Evolutionary conservation across 495 filamentous ascomycete species (phyloP), one percentile per base, ranked within the genome.

Genomic region (Trichoderma orchidacearum): DNA sequence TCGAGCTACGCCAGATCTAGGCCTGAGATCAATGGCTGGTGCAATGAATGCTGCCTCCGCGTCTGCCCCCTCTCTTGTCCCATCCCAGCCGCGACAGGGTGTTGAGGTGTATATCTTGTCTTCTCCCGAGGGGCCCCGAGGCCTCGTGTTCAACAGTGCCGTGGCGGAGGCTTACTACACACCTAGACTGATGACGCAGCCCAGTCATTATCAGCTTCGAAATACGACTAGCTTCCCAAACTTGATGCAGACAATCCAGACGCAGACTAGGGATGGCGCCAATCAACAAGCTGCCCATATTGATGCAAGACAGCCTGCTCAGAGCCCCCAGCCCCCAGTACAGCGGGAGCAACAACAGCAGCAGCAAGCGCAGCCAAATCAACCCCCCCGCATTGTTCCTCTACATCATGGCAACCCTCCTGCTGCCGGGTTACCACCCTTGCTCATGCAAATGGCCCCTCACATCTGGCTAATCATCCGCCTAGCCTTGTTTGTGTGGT

Each of bases 401-500:
- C 34, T 30, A 15, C 29, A 59, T 54, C 50, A 32, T 30, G 48
- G 58, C 11, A 69, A 74, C 48, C 66, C 65, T 9, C 65, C 67
- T 53, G 71, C 74, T 28, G 68, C 73, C 6, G 72, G 75, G n/a
- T 62, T 72, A 11, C 73, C 71, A 1, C 67, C 72, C 12, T 64
- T 75, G 32, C 34, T 80, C 15, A 79, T 73, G 15, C 78, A 77
- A 48, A 58, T 75, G 34, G 70, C 80, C 61, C 72, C 83, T 53
- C 78, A 81, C 23, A 63, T 93, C 21, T 95, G 89, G 89, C 76
- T 93, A 17, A 70, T 93, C n/a, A 68, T 89, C 48, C 81, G 89
- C 30, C 68, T 96, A 18, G 79, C 82, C 41, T 77, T 84, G 51
- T 88, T 94, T 68, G 80, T 88, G 32, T 92, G 86, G 72, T 81